These are phyloP conservation scores for Kentomonas sorsogonicus DNA, from an alignment of 208 protist species.

Conservation along the genomic window DNA sequence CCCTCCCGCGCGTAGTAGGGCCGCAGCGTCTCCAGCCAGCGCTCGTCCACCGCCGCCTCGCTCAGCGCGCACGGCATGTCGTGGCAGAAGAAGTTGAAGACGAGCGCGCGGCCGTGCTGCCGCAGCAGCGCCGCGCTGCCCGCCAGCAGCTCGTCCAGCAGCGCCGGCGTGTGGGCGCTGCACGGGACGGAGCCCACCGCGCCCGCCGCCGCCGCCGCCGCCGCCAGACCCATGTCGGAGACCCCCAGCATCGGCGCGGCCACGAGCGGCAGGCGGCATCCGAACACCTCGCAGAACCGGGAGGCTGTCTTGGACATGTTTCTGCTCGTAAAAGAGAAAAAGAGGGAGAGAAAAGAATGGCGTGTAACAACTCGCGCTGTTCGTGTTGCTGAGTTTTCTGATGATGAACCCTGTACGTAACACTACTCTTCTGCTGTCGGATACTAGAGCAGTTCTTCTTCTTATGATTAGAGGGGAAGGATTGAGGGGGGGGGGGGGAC, in stretches of 20 bases:
- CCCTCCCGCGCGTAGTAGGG: constrained; percentile 13
- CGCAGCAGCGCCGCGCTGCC: neutral
- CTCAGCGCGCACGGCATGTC: neutral
- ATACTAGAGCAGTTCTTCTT: too few species aligned
- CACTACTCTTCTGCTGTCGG: too few species aligned
- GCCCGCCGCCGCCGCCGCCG: constrained; percentile 12
- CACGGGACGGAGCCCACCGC: constrained; percentile 21
- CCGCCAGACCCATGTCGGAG: constrained; percentile 11
- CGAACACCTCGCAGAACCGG: constrained; percentile 15
- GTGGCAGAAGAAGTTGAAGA: constrained; percentile 31
- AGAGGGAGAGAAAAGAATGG: constrained; percentile 1
- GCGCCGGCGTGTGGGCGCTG: constrained; percentile 12
- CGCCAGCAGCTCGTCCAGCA: constrained; percentile 11
- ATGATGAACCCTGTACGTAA: too few species aligned
- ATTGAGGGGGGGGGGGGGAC: too few species aligned
- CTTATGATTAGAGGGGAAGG: too few species aligned
- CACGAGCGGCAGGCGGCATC: constrained; percentile 17
- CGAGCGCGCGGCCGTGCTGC: neutral
- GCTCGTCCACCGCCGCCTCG: neutral
- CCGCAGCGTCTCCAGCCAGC: constrained; percentile 8
- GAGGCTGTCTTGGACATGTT: neutral
- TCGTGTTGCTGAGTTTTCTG: constrained; percentile 4
- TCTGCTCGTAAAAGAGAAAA: constrained; percentile 2
- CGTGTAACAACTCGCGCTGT: neutral
- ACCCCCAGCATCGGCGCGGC: constrained; percentile 21